These are phyloP conservation scores for Aspergillus viridinutans DNA, from an alignment of 2,329 filamentous ascomycete genomes.

Conservation along the genomic window DNA sequence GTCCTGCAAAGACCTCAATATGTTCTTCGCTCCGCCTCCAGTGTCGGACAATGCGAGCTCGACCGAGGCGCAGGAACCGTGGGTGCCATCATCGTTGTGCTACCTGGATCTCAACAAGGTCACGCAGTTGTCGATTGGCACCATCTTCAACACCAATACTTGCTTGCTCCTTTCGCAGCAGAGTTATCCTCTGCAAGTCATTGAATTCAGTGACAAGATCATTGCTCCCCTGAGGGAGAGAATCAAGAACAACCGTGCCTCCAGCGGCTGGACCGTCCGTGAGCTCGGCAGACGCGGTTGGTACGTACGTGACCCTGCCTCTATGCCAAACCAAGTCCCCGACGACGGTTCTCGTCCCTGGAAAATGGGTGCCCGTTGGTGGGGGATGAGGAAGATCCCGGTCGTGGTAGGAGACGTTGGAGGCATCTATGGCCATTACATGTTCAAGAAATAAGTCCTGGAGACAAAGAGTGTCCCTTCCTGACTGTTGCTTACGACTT, in stretches of 20 bases:
- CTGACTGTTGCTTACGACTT: conserved; percentile 11
- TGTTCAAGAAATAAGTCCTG: conserved; percentile 49
- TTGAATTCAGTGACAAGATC: conserved; percentile 68
- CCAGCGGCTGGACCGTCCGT: conserved; percentile 66
- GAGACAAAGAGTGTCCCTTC: conserved; percentile 8
- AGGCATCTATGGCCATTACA: conserved; percentile 57
- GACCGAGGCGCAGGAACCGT: conserved; percentile 35
- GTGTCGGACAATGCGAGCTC: background rate
- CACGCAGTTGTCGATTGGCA: conserved; percentile 50
- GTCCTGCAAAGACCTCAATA: conserved; percentile 61
- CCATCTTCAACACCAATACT: conserved; percentile 54
- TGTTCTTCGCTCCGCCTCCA: conserved; percentile 48
- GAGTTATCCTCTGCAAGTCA: conserved; percentile 67
- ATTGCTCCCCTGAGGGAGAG: conserved; percentile 62
- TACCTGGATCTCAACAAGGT: conserved; percentile 77
- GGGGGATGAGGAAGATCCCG: conserved; percentile 72
- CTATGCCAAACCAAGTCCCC: conserved; percentile 25
- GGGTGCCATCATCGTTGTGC: conserved; percentile 59
- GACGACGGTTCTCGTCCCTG: conserved; percentile 62
- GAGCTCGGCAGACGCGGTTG: conserved; percentile 66
- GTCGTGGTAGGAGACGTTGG: conserved; percentile 54
- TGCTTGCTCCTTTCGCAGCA: conserved; percentile 56
- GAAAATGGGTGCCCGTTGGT: conserved; percentile 82
- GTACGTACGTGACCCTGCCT: conserved; percentile 52
- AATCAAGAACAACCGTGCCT: conserved; percentile 49